Conservation (phyloP, 331 rosid genomes). For the Malus hybrid region DNA sequence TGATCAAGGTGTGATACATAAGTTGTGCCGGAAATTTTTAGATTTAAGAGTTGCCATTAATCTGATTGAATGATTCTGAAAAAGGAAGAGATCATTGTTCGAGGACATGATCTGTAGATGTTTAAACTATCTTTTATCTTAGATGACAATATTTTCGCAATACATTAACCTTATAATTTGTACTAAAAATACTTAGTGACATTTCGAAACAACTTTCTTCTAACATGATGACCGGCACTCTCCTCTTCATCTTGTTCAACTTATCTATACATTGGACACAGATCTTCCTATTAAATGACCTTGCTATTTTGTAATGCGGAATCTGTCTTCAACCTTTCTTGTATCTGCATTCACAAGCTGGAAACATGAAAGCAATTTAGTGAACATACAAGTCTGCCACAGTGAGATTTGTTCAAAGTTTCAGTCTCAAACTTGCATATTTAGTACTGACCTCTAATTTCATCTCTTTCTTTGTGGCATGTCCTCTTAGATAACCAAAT, state of each 20-base stretch:
- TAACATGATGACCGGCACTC: too few species aligned
- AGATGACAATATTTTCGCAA: too few species aligned
- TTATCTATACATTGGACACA: background rate
- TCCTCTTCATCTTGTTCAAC: background rate
- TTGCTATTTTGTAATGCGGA: conserved; percentile 38
- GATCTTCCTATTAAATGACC: conserved; percentile 13
- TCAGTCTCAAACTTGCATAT: background rate
- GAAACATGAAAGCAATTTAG: background rate
- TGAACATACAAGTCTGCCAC: background rate
- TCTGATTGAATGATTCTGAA: too few species aligned
- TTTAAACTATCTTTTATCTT: too few species aligned
- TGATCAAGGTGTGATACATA: conserved; percentile 13
- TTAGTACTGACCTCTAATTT: conserved; percentile 46
- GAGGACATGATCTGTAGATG: too few species aligned
- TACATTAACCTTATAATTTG: too few species aligned
- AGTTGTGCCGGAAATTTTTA: too few species aligned
- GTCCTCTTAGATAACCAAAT: conserved; percentile 64
- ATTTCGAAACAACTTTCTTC: too few species aligned
- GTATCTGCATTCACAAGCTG: conserved; percentile 60
- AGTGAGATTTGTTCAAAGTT: background rate
- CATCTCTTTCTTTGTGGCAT: conserved; percentile 46
- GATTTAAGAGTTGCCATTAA: too few species aligned
- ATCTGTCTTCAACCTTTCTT: conserved; percentile 44
- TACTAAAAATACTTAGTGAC: too few species aligned
- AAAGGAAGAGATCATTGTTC: too few species aligned